Conservation (phyloP, 2,329 filamentous ascomycete genomes). For the Colletotrichum chrysophilum region DNA sequence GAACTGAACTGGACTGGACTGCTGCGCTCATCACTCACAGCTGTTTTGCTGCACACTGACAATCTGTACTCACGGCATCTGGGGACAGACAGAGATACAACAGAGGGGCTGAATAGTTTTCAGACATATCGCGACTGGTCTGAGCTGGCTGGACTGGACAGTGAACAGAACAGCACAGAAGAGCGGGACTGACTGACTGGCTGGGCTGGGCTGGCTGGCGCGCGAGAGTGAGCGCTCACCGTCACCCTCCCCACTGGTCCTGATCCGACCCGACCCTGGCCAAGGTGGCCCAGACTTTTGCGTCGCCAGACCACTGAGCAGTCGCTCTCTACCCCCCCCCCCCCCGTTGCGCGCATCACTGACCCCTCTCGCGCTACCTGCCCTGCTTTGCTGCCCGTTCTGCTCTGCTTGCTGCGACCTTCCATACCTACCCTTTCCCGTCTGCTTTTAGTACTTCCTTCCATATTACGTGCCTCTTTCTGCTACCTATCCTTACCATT, state of each 20-base stretch:
- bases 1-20: neutral
- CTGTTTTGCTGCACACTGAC: neutral
- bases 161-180: neutral
- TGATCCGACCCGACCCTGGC: neutral
- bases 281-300: conserved; percentile 10
- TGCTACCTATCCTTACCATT: neutral
- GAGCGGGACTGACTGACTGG: neutral
- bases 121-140: neutral
- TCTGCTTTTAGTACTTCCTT: neutral
- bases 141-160: neutral
- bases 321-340: neutral
- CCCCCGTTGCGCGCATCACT: neutral
- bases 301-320: conserved; percentile 2
- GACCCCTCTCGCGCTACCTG: conserved; percentile 8
- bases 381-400: neutral
- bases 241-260: conserved; percentile 1
- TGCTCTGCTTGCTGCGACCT: neutral
- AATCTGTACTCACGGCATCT: neutral
- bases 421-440: neutral
- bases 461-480: neutral
- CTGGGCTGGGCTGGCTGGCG: neutral
- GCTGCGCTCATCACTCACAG: neutral
- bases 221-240: neutral
- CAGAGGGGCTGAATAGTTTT: neutral
- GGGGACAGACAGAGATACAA: neutral